phyloP scores from a whole-genome alignment of 805 yeast species.

The Pichia sporocuriosa region DNA sequence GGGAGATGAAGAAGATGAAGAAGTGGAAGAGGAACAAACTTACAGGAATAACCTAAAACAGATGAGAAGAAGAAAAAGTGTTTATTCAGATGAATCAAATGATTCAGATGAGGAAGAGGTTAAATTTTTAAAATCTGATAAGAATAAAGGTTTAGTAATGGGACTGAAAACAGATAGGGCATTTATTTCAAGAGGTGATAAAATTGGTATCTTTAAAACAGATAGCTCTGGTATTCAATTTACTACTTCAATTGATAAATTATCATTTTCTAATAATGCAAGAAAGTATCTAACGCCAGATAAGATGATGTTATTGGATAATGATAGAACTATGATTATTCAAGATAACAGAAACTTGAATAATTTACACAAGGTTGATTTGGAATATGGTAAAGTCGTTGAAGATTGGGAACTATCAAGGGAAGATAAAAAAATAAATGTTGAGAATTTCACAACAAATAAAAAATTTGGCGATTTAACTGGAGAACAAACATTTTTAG shows the following conservation, averaged over 20 bases:
- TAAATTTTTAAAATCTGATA: conserved; percentile 21
- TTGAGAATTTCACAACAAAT: conserved; percentile 61
- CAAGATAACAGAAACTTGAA: conserved; percentile 43
- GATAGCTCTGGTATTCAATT: conserved; percentile 47
- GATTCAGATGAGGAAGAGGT: conserved; percentile 33
- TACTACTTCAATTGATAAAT: conserved; percentile 58
- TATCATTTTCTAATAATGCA: conserved; percentile 46
- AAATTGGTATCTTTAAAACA: conserved; percentile 72
- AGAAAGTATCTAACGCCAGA: conserved; percentile 40
- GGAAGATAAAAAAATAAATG: conserved; percentile 30
- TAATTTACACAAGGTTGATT: conserved; percentile 65
- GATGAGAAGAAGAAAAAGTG: conserved; percentile 4
- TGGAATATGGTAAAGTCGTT: conserved; percentile 72
- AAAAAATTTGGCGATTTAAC: conserved; percentile 68
- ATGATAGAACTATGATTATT: conserved; percentile 62
- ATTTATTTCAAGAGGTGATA: conserved; percentile 72
- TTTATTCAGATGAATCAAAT: conserved; percentile 36
- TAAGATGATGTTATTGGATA: conserved; percentile 69
- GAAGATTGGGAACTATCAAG: conserved; percentile 70
- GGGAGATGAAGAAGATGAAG: conserved; percentile 27
- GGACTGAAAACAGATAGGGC: conserved; percentile 67
- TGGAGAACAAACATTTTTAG: conserved; percentile 66
- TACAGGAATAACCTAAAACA: conserved; percentile 25
- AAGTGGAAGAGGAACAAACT: conserved; percentile 29
- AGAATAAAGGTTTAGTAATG: conserved; percentile 61